Percentiles rank a stretch among this genome's conserved stretches.
phyloP scores from a whole-genome alignment of 139 green algal genomes.

The Chlamydomonas asymmetrica region DNA sequence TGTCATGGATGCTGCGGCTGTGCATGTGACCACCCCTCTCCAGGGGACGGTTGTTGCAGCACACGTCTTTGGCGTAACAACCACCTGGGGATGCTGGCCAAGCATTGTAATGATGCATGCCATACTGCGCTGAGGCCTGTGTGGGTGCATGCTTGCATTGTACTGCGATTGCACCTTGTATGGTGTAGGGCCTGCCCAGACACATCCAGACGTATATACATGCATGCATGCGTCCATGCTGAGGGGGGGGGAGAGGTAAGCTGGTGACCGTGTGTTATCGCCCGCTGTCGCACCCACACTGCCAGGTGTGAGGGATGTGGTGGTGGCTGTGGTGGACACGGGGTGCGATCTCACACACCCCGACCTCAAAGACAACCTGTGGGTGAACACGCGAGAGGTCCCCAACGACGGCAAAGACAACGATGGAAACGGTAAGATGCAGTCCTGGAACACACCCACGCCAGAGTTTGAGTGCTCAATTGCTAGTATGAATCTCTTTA shows the following conservation, averaged over 20 bases:
- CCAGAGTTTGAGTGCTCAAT: too few relatives aligned
- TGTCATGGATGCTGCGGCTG: too few relatives aligned
- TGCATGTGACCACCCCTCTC: too few relatives aligned
- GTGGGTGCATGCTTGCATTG: background rate
- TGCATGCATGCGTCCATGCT: background rate
- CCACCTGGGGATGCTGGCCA: too few relatives aligned
- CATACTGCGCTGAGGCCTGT: too few relatives aligned
- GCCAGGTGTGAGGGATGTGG: slow-evolving; percentile 23
- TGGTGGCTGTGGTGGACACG: slow-evolving; percentile 75
- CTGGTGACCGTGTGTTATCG: too few relatives aligned
- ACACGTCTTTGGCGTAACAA: too few relatives aligned
- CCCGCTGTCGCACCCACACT: too few relatives aligned
- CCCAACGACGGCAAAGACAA: slow-evolving; percentile 64
- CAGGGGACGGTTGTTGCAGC: too few relatives aligned
- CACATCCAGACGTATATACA: background rate
- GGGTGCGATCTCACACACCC: slow-evolving; percentile 64
- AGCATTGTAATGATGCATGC: too few relatives aligned
- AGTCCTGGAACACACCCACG: too few relatives aligned
- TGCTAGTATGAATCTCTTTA: too few relatives aligned
- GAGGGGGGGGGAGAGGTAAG: background rate
- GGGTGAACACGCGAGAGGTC: slow-evolving; percentile 62
- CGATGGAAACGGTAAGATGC: slow-evolving; percentile 68
- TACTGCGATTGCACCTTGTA: background rate
- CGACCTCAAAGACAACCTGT: slow-evolving; percentile 62
- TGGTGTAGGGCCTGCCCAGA: background rate